Conservation (phyloP, 306 rosid genomes). For the Fragaria ananassa region DNA sequence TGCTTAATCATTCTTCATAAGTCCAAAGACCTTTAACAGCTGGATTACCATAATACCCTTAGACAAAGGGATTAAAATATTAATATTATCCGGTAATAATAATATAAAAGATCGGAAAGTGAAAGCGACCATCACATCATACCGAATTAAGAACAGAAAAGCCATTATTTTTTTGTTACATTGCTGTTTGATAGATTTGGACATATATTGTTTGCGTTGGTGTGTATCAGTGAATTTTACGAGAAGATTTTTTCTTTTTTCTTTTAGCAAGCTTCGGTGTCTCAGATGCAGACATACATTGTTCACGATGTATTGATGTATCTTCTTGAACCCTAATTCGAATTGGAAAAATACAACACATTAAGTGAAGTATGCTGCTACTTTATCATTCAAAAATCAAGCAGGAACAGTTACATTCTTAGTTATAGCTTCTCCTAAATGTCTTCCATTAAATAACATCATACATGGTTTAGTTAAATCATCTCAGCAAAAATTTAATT, state of each 20-base stretch:
- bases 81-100: not conserved
- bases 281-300: no score
- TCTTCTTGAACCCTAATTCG: no score
- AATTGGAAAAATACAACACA: no score
- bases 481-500: not conserved
- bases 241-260: no score
- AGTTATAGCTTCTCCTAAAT: no score
- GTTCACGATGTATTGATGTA: no score
- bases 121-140: constrained; percentile 9
- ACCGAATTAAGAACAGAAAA: not conserved
- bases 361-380: no score
- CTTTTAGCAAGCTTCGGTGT: no score
- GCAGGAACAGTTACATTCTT: not conserved
- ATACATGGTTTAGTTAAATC: not conserved
- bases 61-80: not conserved
- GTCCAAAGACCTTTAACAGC: not conserved
- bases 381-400: no score
- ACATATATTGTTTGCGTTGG: no score
- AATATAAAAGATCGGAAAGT: not conserved
- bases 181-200: no score
- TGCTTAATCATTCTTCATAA: not conserved
- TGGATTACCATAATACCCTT: not conserved
- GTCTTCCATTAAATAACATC: not conserved
- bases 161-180: not conserved
- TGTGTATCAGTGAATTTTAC: no score